phyloP scores from a whole-genome alignment of 2,329 filamentous ascomycete genomes.

The Raffaelea albimanens region DNA sequence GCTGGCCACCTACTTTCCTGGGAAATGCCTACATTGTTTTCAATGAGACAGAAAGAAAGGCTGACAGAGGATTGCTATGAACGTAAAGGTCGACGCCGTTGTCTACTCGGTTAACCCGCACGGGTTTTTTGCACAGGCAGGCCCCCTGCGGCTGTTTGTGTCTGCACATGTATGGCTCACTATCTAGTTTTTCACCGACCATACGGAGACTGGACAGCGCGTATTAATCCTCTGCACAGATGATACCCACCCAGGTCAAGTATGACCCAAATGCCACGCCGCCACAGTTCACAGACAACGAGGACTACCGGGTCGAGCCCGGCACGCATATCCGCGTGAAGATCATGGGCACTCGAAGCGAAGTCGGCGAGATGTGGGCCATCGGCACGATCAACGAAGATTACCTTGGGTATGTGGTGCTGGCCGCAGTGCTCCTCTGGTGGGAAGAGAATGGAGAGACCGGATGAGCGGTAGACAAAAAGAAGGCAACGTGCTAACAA shows the following conservation, averaged over 20 bases:
- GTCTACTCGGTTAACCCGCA: slow-evolving; percentile 86
- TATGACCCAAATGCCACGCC: slow-evolving; percentile 94
- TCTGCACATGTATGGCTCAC: slow-evolving; percentile 60
- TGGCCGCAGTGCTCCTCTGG: not conserved
- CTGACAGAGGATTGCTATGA: not conserved
- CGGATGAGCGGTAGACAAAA: too few relatives aligned
- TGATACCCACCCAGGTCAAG: slow-evolving; percentile 86
- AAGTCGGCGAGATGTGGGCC: slow-evolving; percentile 91
- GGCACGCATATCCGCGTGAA: slow-evolving; percentile 90
- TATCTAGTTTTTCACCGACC: not conserved
- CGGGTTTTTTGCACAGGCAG: slow-evolving; percentile 81
- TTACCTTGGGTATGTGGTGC: slow-evolving; percentile 51
- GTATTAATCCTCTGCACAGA: slow-evolving; percentile 35
- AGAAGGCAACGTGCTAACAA: not conserved
- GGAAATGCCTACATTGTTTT: too few relatives aligned
- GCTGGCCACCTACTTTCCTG: not conserved
- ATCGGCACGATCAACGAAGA: slow-evolving; percentile 94
- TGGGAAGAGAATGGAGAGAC: not conserved
- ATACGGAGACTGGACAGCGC: slow-evolving; percentile 1
- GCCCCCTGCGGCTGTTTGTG: slow-evolving; percentile 69
- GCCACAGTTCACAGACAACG: slow-evolving; percentile 93
- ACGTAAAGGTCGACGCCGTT: slow-evolving; percentile 74
- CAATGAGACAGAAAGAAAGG: not conserved
- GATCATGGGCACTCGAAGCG: slow-evolving; percentile 85
- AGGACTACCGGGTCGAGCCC: slow-evolving; percentile 86